Percentiles rank a stretch among this genome's conserved stretches.
Conservation (phyloP, 768 basidiomycete species). For the Phanerochaete sordida region DNA sequence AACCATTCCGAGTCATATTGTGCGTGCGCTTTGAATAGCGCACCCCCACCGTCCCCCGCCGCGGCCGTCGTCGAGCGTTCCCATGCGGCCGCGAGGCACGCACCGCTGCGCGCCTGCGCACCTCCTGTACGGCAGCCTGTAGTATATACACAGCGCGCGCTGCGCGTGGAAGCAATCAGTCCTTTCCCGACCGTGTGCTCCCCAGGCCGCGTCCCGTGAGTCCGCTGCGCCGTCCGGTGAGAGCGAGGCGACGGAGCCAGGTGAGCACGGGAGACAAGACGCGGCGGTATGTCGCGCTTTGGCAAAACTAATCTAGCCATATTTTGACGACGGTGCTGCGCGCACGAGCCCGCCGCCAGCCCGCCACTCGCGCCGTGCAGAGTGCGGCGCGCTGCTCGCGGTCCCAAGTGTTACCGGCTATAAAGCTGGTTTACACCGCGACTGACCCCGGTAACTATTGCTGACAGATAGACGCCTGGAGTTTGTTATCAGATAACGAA, state of each 20-base stretch:
- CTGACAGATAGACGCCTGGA: neutral
- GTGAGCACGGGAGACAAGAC: neutral
- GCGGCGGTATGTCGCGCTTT: neutral
- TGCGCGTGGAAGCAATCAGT: neutral
- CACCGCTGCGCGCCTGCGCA: neutral
- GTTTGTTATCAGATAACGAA: slow-evolving; percentile 9
- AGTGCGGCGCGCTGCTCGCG: neutral
- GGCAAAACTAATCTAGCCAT: neutral
- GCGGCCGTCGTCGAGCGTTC: neutral
- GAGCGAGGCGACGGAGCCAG: neutral
- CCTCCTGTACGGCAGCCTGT: neutral
- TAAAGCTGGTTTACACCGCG: neutral
- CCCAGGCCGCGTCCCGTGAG: neutral
- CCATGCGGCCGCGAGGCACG: neutral
- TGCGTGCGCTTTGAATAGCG: neutral
- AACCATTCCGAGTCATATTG: slow-evolving; percentile 4
- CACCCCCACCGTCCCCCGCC: neutral
- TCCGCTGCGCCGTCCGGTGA: neutral
- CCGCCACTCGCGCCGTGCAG: neutral
- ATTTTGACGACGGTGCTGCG: neutral
- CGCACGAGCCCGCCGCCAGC: neutral
- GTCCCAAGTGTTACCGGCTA: neutral
- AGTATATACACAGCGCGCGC: neutral
- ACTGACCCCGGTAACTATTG: neutral
- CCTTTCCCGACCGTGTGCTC: neutral